Percentiles rank a stretch among this genome's conserved stretches.
Conservation (phyloP, 2,329 filamentous ascomycete species). For the Fusarium irregulare region DNA sequence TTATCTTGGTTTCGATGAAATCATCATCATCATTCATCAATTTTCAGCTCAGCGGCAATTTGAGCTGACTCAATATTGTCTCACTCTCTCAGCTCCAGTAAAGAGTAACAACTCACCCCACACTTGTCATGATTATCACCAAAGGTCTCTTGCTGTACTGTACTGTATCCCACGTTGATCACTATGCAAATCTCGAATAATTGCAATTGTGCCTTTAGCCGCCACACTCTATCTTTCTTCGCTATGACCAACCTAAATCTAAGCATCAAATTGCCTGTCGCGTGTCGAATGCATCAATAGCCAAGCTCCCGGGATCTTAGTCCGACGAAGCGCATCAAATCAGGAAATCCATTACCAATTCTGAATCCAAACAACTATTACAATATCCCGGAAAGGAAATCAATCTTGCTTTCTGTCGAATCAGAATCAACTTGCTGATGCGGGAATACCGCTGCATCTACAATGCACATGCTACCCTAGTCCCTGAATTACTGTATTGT, state of each 20-base stretch:
- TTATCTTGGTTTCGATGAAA: conserved; percentile 36
- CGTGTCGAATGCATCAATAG: conserved; percentile 15
- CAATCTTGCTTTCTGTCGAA: conserved; percentile 29
- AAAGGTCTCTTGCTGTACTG: background rate
- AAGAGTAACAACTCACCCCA: conserved; percentile 22
- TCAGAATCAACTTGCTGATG: conserved; percentile 24
- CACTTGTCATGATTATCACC: conserved; percentile 6
- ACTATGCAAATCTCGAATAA: background rate
- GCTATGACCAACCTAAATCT: conserved; percentile 14
- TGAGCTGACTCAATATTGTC: conserved; percentile 23
- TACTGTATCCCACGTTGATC: conserved; percentile 6
- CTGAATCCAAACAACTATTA: conserved; percentile 24
- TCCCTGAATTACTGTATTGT: background rate
- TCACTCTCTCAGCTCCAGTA: conserved; percentile 6
- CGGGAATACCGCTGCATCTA: conserved; percentile 34
- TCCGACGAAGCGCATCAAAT: conserved; percentile 29
- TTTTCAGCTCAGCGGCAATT: conserved; percentile 11
- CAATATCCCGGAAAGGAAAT: conserved; percentile 30
- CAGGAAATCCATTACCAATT: conserved; percentile 41
- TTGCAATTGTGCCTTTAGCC: background rate
- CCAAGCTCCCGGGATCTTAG: conserved; percentile 10
- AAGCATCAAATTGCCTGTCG: conserved; percentile 16
- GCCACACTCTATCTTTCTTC: background rate
- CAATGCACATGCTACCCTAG: conserved; percentile 25
- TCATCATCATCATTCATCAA: conserved; percentile 36